Base-by-base conservation (phyloP, 805 yeast genomes). In the Saccharomycopsis capsularis region DNA sequence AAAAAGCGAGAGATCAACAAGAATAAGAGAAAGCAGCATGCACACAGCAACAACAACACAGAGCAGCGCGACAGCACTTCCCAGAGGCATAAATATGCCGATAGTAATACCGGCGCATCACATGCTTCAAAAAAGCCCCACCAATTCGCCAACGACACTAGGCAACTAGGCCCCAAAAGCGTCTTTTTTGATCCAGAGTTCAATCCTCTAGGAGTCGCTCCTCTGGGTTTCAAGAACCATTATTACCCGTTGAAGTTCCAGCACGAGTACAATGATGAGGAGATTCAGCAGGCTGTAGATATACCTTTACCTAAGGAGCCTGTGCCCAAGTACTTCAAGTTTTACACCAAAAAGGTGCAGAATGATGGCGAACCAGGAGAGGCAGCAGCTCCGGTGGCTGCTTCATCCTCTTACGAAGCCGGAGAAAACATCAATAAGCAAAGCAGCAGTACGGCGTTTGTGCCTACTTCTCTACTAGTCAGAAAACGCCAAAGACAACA, bases 171-270 rank as follows among this genome's bases (percentile, higher is more conserved):
- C 9, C 7, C 41, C 15, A 52, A 50, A 37, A 50, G 54, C 30
- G 44, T 52, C 19, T 52, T 46, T 44, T 52, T 46, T 40, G 55
- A 52, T 27, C 53, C 53, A 5, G 55, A 52, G 19, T 43, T 50
- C 15, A 52, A 52, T 36, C 55, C 55, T 2, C 25, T 34, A 36
- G 55, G 55, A 3, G 21, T 35, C 2, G 55, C 55, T 1, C 55
- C 55, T 4, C 34, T 19, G 21, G 51, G 51, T 4, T 50, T 39
- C 38, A 52, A 52, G 19, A 39, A 44, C 37, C 43, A 34, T 30
- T 46, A 39, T n/a, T 43, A 47, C 36, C 53, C 53, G 6, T 46
- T 42, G n/a, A 48, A 46, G 32, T 42, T 29, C 19, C 45, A 47
- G 3, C 35, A 45, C 27, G 30, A 37, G 6, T 30, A 40, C 23